These are phyloP conservation scores for Herpetospermum pedunculosum DNA, from an alignment of 306 rosid species.

Conservation along the genomic window DNA sequence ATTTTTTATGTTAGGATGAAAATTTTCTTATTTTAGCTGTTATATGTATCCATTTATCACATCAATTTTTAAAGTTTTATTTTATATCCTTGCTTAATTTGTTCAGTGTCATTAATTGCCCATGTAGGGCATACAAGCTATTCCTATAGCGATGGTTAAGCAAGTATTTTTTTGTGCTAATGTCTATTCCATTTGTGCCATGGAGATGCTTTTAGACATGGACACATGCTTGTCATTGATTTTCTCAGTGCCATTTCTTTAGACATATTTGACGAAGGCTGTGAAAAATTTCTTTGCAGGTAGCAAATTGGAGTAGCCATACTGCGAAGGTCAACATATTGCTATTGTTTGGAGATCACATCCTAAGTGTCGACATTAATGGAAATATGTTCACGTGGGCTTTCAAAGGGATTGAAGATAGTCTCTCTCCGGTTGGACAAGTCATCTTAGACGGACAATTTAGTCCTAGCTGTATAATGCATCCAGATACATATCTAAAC, in stretches of 20 bases:
- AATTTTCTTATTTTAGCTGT: neutral
- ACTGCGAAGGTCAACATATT: constrained; percentile 52
- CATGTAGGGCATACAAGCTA: neutral
- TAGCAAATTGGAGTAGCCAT: constrained; percentile 72
- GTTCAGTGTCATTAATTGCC: neutral
- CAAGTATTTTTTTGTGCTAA: neutral
- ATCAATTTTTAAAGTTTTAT: neutral
- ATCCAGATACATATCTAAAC: constrained; percentile 88
- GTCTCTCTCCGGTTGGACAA: constrained; percentile 44
- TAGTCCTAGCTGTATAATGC: constrained; percentile 60
- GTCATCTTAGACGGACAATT: constrained; percentile 36
- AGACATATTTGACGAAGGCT: neutral
- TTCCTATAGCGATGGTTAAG: neutral
- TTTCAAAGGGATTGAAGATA: constrained; percentile 53
- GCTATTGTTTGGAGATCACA: constrained; percentile 69
- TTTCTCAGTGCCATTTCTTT: neutral
- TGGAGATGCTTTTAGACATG: neutral
- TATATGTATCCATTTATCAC: neutral
- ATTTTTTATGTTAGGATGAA: neutral
- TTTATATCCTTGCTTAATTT: neutral
- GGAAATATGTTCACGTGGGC: constrained; percentile 72
- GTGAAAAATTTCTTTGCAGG: constrained; percentile 20
- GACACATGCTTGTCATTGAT: neutral
- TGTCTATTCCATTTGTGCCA: neutral
- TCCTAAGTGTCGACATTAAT: constrained; percentile 50